Conservation (phyloP, 441 rosid genomes). For the Kokia cookei region DNA sequence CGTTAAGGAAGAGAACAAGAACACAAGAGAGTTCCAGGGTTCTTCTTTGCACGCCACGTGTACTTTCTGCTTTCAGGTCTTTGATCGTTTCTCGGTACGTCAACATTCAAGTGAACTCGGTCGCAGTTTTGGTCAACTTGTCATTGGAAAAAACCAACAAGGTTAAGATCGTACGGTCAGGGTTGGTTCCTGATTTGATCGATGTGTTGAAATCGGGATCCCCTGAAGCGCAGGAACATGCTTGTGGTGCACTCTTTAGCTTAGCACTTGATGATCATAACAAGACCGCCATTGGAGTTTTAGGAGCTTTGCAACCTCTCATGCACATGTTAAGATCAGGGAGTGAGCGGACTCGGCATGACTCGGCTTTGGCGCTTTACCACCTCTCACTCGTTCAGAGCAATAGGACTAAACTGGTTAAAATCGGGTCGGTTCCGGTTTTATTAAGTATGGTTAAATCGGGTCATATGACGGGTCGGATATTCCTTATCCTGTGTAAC, state of each 20-base stretch:
- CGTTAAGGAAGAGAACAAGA: slow-evolving; percentile 55
- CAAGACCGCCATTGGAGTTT: slow-evolving; percentile 78
- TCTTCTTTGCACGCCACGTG: slow-evolving; percentile 44
- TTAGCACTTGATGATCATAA: slow-evolving; percentile 70
- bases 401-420: slow-evolving; percentile 57
- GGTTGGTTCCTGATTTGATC: slow-evolving; percentile 62
- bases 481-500: slow-evolving; percentile 49
- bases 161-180: slow-evolving; percentile 76
- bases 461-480: slow-evolving; percentile 41
- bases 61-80: slow-evolving; percentile 44
- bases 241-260: slow-evolving; percentile 73
- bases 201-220: slow-evolving; percentile 69
- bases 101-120: slow-evolving; percentile 58
- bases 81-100: slow-evolving; percentile 52
- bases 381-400: slow-evolving; percentile 73
- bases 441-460: slow-evolving; percentile 56
- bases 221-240: slow-evolving; percentile 74
- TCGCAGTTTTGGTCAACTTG: slow-evolving; percentile 71
- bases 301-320: slow-evolving; percentile 78
- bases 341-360: slow-evolving; percentile 56
- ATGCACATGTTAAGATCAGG: slow-evolving; percentile 51
- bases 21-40: slow-evolving; percentile 37
- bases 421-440: slow-evolving; percentile 52
- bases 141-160: slow-evolving; percentile 66
- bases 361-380: slow-evolving; percentile 76